Conservation (phyloP, 2,329 filamentous ascomycete species). For the Botrytis cinerea region DNA sequence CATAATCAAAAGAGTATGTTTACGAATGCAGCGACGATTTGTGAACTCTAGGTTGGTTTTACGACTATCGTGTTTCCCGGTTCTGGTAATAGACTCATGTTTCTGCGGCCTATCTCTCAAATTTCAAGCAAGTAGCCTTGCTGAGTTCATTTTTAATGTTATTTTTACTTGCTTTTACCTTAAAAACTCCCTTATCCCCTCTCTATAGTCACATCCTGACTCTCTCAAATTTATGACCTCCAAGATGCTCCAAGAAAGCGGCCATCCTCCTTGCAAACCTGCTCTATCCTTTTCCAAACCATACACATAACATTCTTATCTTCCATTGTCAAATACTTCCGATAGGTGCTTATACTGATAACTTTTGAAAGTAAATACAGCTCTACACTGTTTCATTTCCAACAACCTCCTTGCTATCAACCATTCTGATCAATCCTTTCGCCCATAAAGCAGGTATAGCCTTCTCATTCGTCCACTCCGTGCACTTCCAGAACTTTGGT, state of each 20-base stretch:
- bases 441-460: neutral
- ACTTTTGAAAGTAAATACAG: neutral
- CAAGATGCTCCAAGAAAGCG: neutral
- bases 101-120: neutral
- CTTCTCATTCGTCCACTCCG: neutral
- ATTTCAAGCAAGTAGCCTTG: neutral
- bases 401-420: neutral
- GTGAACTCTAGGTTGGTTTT: neutral
- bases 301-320: neutral
- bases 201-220: neutral
- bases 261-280: neutral
- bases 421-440: neutral
- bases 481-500: neutral
- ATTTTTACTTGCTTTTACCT: neutral
- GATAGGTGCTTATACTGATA: neutral
- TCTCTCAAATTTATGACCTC: neutral
- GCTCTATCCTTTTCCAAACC: neutral
- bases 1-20: neutral
- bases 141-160: neutral
- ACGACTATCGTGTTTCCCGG: neutral
- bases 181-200: neutral
- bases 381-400: neutral
- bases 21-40: neutral
- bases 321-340: neutral
- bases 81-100: neutral